phyloP scores from a whole-genome alignment of 177 flowering plant genomes.

The Vitis hybrid region DNA sequence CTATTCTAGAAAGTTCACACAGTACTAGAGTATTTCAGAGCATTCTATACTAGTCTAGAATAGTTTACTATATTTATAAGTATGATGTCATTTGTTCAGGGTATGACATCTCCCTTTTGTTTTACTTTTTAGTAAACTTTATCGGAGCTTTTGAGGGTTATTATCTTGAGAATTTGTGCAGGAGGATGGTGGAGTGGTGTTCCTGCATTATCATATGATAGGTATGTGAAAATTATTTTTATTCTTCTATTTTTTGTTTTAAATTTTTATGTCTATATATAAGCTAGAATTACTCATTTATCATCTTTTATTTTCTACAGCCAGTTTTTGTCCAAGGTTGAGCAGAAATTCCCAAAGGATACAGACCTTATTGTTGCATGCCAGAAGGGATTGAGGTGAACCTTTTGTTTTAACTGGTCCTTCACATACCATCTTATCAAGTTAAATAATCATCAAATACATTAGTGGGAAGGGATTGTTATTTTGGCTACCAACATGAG shows the following conservation, averaged over 20 bases:
- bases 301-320: conserved; percentile 36
- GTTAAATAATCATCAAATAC: no score
- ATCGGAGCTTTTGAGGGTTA: not conserved
- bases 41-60: no score
- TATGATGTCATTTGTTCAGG: no score
- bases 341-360: conserved; percentile 68
- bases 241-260: not conserved
- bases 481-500: no score
- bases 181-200: conserved; percentile 99
- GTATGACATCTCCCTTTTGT: not conserved
- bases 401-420: conserved; percentile 3
- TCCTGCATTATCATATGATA: conserved; percentile 65
- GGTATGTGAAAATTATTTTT: conserved; percentile 34
- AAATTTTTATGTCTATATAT: not conserved
- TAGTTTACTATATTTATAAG: no score
- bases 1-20: no score
- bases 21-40: no score
- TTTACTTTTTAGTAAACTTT: not conserved
- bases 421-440: not conserved
- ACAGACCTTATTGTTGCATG: conserved; percentile 89
- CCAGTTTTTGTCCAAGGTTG: conserved; percentile 65
- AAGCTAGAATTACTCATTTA: not conserved
- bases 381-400: conserved; percentile 91
- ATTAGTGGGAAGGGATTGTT: no score
- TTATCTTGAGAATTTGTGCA: conserved; percentile 20